Conservation (phyloP, 2,329 filamentous ascomycete species). For the Sclerotinia trifoliorum region DNA sequence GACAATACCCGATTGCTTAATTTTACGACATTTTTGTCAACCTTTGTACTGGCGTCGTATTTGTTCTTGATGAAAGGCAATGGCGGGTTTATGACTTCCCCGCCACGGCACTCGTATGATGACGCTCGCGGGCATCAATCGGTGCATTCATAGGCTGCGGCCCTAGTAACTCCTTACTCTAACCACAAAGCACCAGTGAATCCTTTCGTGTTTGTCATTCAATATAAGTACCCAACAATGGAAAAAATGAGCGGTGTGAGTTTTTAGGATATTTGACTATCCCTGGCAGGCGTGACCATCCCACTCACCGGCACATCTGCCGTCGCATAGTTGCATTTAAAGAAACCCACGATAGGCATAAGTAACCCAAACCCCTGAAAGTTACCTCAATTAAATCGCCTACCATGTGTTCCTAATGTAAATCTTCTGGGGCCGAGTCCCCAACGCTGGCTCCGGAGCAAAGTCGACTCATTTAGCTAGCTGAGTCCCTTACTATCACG, state of each 20-base stretch:
- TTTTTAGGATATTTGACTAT: slow-evolving; percentile 26
- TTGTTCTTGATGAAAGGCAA: neutral
- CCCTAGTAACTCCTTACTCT: neutral
- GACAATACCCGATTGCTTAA: neutral
- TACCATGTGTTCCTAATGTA: neutral
- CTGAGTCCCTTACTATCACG: slow-evolving; percentile 53
- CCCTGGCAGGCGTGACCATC: slow-evolving; percentile 51
- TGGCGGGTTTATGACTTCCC: neutral
- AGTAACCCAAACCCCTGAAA: neutral
- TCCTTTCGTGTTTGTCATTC: neutral
- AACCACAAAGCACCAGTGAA: neutral
- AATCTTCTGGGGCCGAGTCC: slow-evolving; percentile 54
- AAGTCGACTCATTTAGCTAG: slow-evolving; percentile 42
- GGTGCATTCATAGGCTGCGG: neutral
- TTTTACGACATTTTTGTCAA: neutral
- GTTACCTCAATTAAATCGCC: neutral
- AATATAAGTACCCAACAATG: neutral
- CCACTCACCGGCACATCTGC: slow-evolving; percentile 41
- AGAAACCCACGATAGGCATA: neutral
- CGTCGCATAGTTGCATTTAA: neutral
- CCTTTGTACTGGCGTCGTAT: neutral
- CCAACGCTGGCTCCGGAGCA: slow-evolving; percentile 58
- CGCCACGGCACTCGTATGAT: neutral
- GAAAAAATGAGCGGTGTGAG: neutral
- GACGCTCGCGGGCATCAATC: too few species aligned